Evolutionary conservation across 108 stramenopile genomes (phyloP).

Genomic region (Pelagomonas calceolata): DNA sequence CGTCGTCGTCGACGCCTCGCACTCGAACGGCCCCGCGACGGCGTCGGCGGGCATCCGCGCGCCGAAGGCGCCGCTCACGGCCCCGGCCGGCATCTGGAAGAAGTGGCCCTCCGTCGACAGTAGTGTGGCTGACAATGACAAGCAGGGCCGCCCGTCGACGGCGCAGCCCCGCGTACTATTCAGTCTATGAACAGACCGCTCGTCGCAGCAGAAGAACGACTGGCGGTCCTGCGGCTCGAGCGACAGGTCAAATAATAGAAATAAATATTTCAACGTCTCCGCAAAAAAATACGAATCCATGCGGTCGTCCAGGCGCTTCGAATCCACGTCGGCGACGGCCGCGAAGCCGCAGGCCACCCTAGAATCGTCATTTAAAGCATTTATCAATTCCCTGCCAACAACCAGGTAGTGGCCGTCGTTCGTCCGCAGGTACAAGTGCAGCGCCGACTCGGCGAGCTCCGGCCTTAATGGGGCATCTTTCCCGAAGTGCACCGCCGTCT

Average conservation of each 20-base stretch:
- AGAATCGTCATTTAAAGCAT: slow-evolving; percentile 16
- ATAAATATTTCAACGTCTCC: slow-evolving; percentile 46
- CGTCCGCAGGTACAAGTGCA: slow-evolving; percentile 24
- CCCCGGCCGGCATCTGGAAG: no score
- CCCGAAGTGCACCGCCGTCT: slow-evolving; percentile 19
- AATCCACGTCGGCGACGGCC: slow-evolving; percentile 20
- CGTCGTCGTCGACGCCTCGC: no score
- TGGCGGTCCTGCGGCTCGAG: not conserved
- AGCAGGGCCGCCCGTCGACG: no score
- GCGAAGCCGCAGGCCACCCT: slow-evolving; percentile 36
- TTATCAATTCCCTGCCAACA: slow-evolving; percentile 15
- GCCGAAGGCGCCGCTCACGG: no score
- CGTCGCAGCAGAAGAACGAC: not conserved
- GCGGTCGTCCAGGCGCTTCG: slow-evolving; percentile 25
- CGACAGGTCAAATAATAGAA: slow-evolving; percentile 32
- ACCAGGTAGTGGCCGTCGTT: slow-evolving; percentile 19
- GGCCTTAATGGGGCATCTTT: slow-evolving; percentile 36
- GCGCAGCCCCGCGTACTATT: no score
- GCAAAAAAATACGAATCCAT: slow-evolving; percentile 44
- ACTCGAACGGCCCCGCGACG: no score
- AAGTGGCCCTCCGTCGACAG: no score
- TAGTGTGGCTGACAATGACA: no score
- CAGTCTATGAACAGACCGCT: not conserved
- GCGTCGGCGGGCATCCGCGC: no score
- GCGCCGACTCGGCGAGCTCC: slow-evolving; percentile 34